Conservation (phyloP, 768 basidiomycete species). For the Tulasnella sp. region DNA sequence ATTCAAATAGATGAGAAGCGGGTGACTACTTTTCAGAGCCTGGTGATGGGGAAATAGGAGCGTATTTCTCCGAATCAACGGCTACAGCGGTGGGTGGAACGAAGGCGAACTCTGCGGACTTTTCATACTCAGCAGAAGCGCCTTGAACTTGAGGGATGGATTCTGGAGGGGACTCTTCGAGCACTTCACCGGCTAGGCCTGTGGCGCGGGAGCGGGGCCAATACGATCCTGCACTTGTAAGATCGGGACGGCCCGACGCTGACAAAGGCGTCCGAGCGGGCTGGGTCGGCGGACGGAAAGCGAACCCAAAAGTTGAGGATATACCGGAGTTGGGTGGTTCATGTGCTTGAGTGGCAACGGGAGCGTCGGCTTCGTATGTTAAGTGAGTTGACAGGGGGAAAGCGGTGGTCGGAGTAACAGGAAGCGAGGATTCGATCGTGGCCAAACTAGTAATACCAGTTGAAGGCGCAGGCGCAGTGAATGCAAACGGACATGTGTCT, state of each 20-base stretch:
- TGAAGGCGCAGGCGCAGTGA: neutral
- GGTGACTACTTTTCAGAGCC: too few relatives aligned
- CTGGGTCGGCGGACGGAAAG: neutral
- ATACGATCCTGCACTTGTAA: neutral
- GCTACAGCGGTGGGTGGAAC: too few relatives aligned
- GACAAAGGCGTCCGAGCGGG: neutral
- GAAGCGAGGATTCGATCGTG: neutral
- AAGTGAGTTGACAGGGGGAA: neutral
- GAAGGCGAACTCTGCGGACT: too few relatives aligned
- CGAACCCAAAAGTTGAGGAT: neutral
- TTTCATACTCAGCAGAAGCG: too few relatives aligned
- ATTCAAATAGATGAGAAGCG: too few relatives aligned
- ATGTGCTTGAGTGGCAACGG: neutral
- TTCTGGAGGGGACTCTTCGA: too few relatives aligned
- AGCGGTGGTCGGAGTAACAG: neutral
- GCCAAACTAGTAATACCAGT: neutral
- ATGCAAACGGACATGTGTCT: neutral
- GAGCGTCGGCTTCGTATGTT: neutral
- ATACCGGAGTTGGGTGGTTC: neutral
- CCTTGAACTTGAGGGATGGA: too few relatives aligned
- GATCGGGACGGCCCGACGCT: neutral
- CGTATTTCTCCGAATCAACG: too few relatives aligned
- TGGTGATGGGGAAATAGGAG: too few relatives aligned
- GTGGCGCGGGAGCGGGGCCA: neutral
- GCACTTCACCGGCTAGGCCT: too few relatives aligned